These are phyloP conservation scores for Schizochytrium sp. DNA, from an alignment of 108 stramenopile species.

Conservation along the genomic window DNA sequence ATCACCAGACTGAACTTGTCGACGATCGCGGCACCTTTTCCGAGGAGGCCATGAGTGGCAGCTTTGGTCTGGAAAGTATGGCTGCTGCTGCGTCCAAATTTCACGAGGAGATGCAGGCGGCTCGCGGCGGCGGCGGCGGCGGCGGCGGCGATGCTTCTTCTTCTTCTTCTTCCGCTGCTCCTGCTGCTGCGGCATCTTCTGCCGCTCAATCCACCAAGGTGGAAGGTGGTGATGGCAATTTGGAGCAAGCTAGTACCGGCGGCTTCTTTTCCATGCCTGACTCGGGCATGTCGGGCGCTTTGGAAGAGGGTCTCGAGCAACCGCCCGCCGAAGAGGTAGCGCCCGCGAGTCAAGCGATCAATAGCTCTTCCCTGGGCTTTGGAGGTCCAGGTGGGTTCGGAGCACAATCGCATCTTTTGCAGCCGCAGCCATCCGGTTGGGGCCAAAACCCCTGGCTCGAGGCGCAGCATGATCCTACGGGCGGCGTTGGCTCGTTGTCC, in stretches of 20 bases:
- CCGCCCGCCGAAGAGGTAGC: not conserved
- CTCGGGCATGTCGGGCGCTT: not conserved
- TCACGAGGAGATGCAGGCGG: not conserved
- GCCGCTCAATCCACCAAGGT: not conserved
- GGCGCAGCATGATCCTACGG: not conserved
- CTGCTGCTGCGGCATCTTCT: not conserved
- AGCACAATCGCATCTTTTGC: not conserved
- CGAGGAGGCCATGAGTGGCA: not conserved
- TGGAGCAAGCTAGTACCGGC: not conserved
- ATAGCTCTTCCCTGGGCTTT: not conserved
- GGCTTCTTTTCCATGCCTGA: not conserved
- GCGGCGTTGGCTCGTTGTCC: not conserved
- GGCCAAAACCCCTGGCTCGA: not conserved
- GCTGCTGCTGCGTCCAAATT: not conserved
- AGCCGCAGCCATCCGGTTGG: not conserved
- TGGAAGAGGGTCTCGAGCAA: not conserved
- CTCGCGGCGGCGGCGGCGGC: not conserved
- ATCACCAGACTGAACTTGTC: not conserved
- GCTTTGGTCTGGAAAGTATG: not conserved
- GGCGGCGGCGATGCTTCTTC: not conserved
- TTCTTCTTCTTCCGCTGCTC: not conserved
- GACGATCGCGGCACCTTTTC: not conserved
- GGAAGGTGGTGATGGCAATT: no score
- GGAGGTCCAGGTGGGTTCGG: not conserved
- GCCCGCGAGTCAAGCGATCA: not conserved